phyloP scores from a whole-genome alignment of 1,284 basidiomycete genomes.

The Ceratobasidium sp. region DNA sequence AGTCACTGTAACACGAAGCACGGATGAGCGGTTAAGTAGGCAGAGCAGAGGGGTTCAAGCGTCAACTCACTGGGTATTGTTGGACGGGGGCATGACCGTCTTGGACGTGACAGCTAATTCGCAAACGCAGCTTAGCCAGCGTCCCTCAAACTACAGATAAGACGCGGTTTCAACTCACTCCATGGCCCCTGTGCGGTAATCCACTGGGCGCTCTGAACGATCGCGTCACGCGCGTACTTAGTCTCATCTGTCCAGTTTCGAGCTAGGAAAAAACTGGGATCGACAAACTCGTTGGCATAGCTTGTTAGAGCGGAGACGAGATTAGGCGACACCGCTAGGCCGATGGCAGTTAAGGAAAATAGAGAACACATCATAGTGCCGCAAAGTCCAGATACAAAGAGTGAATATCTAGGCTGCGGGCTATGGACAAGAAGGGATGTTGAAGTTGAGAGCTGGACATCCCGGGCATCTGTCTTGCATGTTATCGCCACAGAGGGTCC shows the following conservation, averaged over 20 bases:
- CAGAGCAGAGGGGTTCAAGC: neutral
- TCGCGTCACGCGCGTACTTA: conserved; percentile 61
- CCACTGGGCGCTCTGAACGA: conserved; percentile 63
- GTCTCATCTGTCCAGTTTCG: conserved; percentile 57
- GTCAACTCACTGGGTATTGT: conserved; percentile 49
- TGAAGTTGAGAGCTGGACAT: conserved; percentile 10
- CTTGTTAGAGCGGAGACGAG: conserved; percentile 51
- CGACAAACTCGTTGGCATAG: conserved; percentile 69
- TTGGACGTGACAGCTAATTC: conserved; percentile 47
- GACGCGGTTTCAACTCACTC: conserved; percentile 60
- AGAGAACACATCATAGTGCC: conserved; percentile 1
- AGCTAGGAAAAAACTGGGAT: conserved; percentile 64
- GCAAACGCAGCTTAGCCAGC: neutral
- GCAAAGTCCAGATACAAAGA: conserved; percentile 8
- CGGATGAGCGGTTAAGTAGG: conserved; percentile 41
- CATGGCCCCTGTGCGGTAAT: conserved; percentile 66
- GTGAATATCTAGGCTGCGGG: conserved; percentile 1
- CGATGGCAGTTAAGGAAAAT: neutral
- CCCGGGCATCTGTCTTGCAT: neutral
- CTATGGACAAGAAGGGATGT: neutral
- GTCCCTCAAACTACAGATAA: neutral
- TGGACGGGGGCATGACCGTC: conserved; percentile 55
- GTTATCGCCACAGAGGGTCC: neutral
- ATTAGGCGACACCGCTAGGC: neutral
- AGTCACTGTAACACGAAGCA: conserved; percentile 44